Evolutionary conservation across 176 grass and related monocot species (phyloP), one percentile per base, ranked within the genome.

Genomic region (Echinochloa phyllopogon): DNA sequence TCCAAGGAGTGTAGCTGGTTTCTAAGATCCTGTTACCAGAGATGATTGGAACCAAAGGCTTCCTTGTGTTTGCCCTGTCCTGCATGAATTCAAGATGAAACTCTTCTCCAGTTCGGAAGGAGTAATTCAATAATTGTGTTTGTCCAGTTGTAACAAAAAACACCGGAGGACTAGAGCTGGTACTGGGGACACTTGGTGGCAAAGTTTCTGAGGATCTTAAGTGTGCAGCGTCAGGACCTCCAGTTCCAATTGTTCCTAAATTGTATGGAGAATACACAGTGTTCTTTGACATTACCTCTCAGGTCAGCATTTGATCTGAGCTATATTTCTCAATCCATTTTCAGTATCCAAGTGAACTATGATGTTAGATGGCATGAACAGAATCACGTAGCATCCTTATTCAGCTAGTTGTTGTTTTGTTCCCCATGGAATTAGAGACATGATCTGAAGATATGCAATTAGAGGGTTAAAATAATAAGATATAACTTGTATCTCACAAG

Each of bases 71-170:
- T 65, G 55, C 29, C 55, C 83, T 84, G 52, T 94, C 86, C 84
- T 88, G 89, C 74, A 94, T 84, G 63, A 94, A 91, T 71, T 89
- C 83, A 33, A 94, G 43, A n/a, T 80, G 60, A 63, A 94, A 94
- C 74, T 91, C 89, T 85, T 94, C 92, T 1, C 92, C 92, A 29
- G 92, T 94, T 80, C 86, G 89, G 76, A 94, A 89, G 16, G 89
- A 94, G 76, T 94, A 94, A 63, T 94, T 94, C 74, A 94, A 56
- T 24, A 84, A 70, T 44, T 87, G 83, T 52, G 51, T 85, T 67
- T 36, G 25, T 18, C 75, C 64, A 75, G 60, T 81, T 13, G 74
- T 42, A 43, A 88, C 69, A 83, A 83, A 86, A 82, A 81, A 84
- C 29, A 51, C 70, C 42, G 79, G 58, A 69, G 55, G 69, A n/a